Conservation (phyloP, 371 early-diverging fungal genomes). For the Hamiltosporidium tvaerminnensis region DNA sequence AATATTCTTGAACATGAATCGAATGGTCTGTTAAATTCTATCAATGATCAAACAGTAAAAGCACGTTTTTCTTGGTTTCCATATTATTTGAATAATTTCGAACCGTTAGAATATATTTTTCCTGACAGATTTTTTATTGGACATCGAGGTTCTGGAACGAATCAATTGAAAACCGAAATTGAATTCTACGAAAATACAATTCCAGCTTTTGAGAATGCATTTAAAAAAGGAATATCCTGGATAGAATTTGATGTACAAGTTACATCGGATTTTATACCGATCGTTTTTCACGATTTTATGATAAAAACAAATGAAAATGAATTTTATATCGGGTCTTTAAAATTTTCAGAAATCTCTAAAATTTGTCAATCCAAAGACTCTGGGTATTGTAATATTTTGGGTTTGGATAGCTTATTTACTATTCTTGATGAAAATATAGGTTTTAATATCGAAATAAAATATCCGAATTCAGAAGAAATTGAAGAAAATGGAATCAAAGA, state of each 20-base stretch:
- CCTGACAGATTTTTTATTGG: constrained; percentile 57
- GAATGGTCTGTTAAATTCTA: too few relatives aligned
- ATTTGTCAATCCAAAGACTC: constrained; percentile 39
- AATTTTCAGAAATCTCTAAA: constrained; percentile 60
- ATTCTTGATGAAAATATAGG: constrained; percentile 57
- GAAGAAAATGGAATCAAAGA: too few relatives aligned
- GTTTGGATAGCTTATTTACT: constrained; percentile 53
- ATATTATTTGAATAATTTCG: too few relatives aligned
- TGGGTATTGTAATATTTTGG: too few relatives aligned
- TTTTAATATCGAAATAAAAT: constrained; percentile 86
- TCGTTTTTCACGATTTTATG: constrained; percentile 80
- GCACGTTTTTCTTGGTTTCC: too few relatives aligned
- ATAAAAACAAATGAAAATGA: constrained; percentile 67
- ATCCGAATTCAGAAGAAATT: constrained; percentile 71
- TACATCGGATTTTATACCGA: constrained; percentile 69
- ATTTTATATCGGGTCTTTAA: constrained; percentile 60
- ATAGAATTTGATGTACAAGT: constrained; percentile 89
- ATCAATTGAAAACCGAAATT: constrained; percentile 55
- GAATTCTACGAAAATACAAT: constrained; percentile 81
- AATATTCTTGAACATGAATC: too few relatives aligned
- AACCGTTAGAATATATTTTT: neutral
- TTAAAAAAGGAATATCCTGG: constrained; percentile 66
- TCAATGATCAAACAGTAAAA: too few relatives aligned
- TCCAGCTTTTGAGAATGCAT: constrained; percentile 68
- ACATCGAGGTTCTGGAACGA: constrained; percentile 82